Conservation (phyloP, 768 basidiomycete species). For the Mycena alexandri region DNA sequence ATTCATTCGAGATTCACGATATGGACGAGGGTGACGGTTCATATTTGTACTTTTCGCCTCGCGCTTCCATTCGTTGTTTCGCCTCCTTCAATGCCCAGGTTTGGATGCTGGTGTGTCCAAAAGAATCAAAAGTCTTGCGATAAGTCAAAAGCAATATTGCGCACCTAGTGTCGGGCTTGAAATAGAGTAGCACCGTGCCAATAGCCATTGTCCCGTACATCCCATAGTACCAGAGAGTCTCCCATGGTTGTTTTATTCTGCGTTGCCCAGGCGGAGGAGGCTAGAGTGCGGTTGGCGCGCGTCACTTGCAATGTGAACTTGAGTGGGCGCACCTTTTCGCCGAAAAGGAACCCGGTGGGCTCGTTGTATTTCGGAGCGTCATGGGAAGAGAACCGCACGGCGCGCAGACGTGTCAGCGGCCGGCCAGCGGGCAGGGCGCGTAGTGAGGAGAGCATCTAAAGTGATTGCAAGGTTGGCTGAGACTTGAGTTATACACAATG, state of each 20-base stretch:
- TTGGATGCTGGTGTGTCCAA: slow-evolving; percentile 73
- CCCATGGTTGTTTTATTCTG: slow-evolving; percentile 91
- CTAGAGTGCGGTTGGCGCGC: slow-evolving; percentile 53
- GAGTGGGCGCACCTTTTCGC: slow-evolving; percentile 77
- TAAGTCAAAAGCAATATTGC: slow-evolving; percentile 39
- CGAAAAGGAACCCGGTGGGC: slow-evolving; percentile 88
- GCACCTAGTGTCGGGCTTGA: slow-evolving; percentile 95
- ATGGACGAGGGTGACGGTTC: slow-evolving; percentile 62
- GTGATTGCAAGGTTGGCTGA: slow-evolving; percentile 10
- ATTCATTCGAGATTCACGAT: slow-evolving; percentile 34
- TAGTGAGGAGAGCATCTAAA: slow-evolving; percentile 60
- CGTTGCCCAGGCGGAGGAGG: slow-evolving; percentile 86
- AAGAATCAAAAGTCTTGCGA: slow-evolving; percentile 1
- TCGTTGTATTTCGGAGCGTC: slow-evolving; percentile 90
- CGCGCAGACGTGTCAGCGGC: slow-evolving; percentile 46
- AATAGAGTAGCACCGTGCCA: slow-evolving; percentile 82
- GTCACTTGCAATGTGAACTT: slow-evolving; percentile 10
- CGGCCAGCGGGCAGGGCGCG: slow-evolving; percentile 59
- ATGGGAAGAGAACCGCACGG: slow-evolving; percentile 75
- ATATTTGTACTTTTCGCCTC: slow-evolving; percentile 92
- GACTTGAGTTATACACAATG: neutral
- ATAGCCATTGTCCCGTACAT: slow-evolving; percentile 92
- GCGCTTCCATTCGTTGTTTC: slow-evolving; percentile 89
- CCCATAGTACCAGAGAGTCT: slow-evolving; percentile 89
- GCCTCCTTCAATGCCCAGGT: slow-evolving; percentile 94